Evolutionary conservation across 1,284 basidiomycete species (phyloP), one percentile per base, ranked within the genome.

Genomic region (Pulveroboletus sp.): DNA sequence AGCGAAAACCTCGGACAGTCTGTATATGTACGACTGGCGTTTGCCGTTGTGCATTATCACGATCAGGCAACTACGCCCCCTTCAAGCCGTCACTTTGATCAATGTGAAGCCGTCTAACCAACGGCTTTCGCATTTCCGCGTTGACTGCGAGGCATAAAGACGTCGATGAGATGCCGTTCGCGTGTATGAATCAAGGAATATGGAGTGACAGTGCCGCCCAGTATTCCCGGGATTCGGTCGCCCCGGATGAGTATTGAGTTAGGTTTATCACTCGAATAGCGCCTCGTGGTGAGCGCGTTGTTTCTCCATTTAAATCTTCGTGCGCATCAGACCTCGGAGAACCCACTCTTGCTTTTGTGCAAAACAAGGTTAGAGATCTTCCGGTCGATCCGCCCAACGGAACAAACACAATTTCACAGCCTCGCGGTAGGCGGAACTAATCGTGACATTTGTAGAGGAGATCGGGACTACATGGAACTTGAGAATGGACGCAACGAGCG

Each of bases 251-350:
- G 12, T 40, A 49, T 46, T 54, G 63, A 66, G 63, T 68, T 68
- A 66, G 45, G 66, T 65, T 68, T 52, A 61, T 46, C 49, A 52
- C n/a, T 44, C 14, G 7, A 53, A 53, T 14, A n/a, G 36, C 20
- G 58, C 66, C 67, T 68, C 68, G 57, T 68, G 67, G 66, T 53
- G 43, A 52, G 59, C 54, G 67, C 69, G 53, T 71, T 68, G 69
- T 54, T 49, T 47, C 45, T 53, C 49, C 56, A 60, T 48, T 54
- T 38, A 54, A 42, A 31, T 50, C 44, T 49, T 52, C 48, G 48
- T 46, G 55, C 60, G 50, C 60, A 69, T 65, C 65, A 68, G 44
- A 61, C 61, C 61, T 66, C 68, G 65, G 65, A 56, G 64, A 57
- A 66, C 64, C 67, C 65, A 70, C 65, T 22, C 38, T 31, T 49